Evolutionary conservation across 2,329 filamentous ascomycete genomes (phyloP), one percentile per base, ranked within the genome.

Genomic region (Penicillium sp.): DNA sequence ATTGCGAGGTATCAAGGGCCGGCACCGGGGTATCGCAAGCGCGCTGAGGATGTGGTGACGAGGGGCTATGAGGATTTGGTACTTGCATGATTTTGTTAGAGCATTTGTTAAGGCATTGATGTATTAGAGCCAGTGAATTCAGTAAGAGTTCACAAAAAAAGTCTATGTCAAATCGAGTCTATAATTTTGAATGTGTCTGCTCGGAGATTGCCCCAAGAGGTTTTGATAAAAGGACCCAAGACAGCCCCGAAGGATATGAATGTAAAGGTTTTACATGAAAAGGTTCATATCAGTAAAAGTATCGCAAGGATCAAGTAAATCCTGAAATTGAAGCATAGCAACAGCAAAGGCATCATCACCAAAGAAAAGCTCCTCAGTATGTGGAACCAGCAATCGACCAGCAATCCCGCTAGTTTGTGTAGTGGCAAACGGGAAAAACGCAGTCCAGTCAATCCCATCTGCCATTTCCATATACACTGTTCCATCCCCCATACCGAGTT

Each of bases 1-100:
- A 71, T 82, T 58, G 74, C 75, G 3, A 67, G 79, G 42, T 82
- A 81, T 53, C 72, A 72, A 29, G 79, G 79, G 0, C 69, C 74
- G 4, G 78, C 75, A 0, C 69, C 72, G 0, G 78, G 74, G 2
- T 82, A 76, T 58, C 65, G 78, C 47, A 57, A 59, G 39, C 53
- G 53, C 9, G 56, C 59, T 1, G 58, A 62, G 10, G 58, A 61
- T 42, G 61, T 63, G 2, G 60, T 44, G 5, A 43, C 26, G 34
- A 53, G 58, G 11, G 43, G 34, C 7, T 45, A 45, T 16, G 11
- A n/a, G 29, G 43, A 45, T n/a, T 45, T 45, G 18, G 18, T 45
- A 5, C 18, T 45, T n/a, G 8, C 18, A 23, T 34, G 29, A 45
- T 34, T 10, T n/a, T 9, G n/a, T n/a, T 34, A 23, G n/a, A 23